phyloP scores from a whole-genome alignment of 1,284 basidiomycete species.

The Papiliotrema laurentii region DNA sequence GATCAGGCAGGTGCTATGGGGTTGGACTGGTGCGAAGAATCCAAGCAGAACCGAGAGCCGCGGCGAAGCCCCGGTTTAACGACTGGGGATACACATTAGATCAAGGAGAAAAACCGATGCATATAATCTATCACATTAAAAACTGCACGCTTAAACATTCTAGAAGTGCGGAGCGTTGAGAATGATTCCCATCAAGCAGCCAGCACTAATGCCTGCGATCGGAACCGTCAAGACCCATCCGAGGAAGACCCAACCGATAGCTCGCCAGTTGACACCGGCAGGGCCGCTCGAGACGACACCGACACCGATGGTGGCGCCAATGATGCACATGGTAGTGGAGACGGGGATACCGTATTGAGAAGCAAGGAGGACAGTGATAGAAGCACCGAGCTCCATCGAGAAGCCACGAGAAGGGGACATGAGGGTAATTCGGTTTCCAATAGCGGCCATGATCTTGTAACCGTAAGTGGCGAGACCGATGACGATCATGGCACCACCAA shows the following conservation, averaged over 20 bases:
- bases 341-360: slow-evolving; percentile 48
- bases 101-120: no score
- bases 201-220: slow-evolving; percentile 45
- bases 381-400: slow-evolving; percentile 52
- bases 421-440: slow-evolving; percentile 52
- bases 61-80: no score
- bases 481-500: slow-evolving; percentile 47
- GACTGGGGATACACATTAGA: no score
- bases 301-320: slow-evolving; percentile 42
- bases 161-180: slow-evolving; percentile 44
- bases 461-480: slow-evolving; percentile 48
- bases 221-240: slow-evolving; percentile 50
- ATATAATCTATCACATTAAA: no score
- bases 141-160: background rate
- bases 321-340: slow-evolving; percentile 47
- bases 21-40: no score
- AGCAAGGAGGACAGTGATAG: slow-evolving; percentile 51
- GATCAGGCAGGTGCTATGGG: no score
- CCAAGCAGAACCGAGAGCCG: no score
- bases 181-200: slow-evolving; percentile 46
- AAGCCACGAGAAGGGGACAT: slow-evolving; percentile 52
- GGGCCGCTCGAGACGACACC: slow-evolving; percentile 27
- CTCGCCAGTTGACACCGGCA: slow-evolving; percentile 27
- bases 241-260: slow-evolving; percentile 39
- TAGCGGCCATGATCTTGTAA: slow-evolving; percentile 45